Evolutionary conservation across 768 basidiomycete genomes (phyloP).

Genomic region (Imleria badia): DNA sequence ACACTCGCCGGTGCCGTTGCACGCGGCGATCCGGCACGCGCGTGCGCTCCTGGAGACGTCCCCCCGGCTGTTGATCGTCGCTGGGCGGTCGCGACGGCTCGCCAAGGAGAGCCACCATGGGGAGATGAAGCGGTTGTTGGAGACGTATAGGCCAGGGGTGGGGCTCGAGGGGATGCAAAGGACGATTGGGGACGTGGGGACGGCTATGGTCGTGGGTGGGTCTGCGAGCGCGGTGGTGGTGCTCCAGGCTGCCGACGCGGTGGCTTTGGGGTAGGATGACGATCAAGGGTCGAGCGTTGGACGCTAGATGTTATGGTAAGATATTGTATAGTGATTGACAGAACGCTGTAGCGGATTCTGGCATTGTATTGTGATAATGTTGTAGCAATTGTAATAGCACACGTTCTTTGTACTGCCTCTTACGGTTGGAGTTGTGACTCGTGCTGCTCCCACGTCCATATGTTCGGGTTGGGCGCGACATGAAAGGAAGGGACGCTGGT

Average conservation of each 20-base stretch:
- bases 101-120: constrained; percentile 67
- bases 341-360: too few species aligned
- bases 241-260: constrained; percentile 54
- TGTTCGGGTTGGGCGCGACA: too few species aligned
- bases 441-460: too few species aligned
- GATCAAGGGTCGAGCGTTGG: too few species aligned
- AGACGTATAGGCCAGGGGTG: constrained; percentile 31
- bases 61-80: constrained; percentile 56
- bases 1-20: constrained; percentile 58
- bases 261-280: too few species aligned
- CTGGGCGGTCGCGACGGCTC: constrained; percentile 74
- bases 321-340: too few species aligned
- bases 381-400: too few species aligned
- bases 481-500: too few species aligned
- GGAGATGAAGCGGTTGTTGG: constrained; percentile 69
- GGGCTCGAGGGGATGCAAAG: constrained; percentile 48
- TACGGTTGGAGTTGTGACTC: too few species aligned
- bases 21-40: constrained; percentile 50
- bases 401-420: too few species aligned
- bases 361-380: too few species aligned
- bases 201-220: constrained; percentile 70
- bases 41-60: constrained; percentile 21
- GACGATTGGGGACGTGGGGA: constrained; percentile 85
- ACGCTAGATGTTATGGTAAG: too few species aligned
- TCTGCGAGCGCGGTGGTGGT: constrained; percentile 59